Evolutionary conservation across 176 grass and related monocot genomes (phyloP), one percentile per base, ranked within the genome.

Genomic region (Musa troglodytarum): DNA sequence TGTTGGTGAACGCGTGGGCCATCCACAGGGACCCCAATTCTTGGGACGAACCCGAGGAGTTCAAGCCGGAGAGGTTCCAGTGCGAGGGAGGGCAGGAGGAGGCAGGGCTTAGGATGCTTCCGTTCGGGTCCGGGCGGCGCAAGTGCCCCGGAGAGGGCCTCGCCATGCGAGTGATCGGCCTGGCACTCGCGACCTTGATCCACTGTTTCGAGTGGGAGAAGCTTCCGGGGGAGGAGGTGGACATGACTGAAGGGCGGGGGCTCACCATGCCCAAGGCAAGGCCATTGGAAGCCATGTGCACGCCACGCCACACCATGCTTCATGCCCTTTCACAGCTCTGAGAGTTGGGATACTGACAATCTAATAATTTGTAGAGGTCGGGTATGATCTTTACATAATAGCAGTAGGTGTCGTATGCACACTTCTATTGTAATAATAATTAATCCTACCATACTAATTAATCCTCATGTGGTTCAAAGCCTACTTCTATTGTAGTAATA

Each of bases 151-250:
- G 91, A 0, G 91, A 94, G 62, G 74, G 66, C 25, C 78, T 94
- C 50, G 91, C 91, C 2, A 23, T 83, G 71, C 77, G 83, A 2
- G 83, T 79, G 8, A 2, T 84, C 0, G 80, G 82, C 6, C 17
- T 88, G 29, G 83, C 73, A 21, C 49, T 94, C 0, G 91, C 74
- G 1, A 74, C 91, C 7, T 43, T 94, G 63, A 65, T 94, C 5
- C 91, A 94, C 24, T 94, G 87, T 76, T 94, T 94, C 16, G 83
- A 94, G n/a, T 94, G 85, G 87, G 71, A 85, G 14, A 77, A 25
- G 13, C 74, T 83, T 1, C 74, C 61, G 0, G 80, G 62, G 13
- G 63, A 1, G 17, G 67, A 87, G 59, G 78, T 90, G 2, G 91
- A 93, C 55, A 83, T 94, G 91, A 64, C 74, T 1, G 82, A 83